Evolutionary conservation across 2,329 filamentous ascomycete genomes (phyloP).

Genomic region (Exophiala bonariae): DNA sequence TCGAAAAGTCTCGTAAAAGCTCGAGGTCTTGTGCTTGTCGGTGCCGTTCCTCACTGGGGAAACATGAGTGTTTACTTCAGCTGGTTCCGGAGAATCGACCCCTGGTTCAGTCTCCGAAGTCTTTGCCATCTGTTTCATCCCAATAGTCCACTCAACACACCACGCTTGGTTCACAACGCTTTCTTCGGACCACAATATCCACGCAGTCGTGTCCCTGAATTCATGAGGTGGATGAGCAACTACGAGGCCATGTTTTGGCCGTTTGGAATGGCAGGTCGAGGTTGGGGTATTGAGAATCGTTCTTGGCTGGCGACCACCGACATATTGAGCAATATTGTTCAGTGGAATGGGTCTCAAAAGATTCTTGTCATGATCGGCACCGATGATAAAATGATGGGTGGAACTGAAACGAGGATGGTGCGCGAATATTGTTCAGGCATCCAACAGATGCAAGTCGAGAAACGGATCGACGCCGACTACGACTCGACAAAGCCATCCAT

Average conservation of each 20-base stretch:
- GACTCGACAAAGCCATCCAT: background rate
- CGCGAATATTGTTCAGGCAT: slow-evolving; percentile 9
- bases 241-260: slow-evolving; percentile 58
- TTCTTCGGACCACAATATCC: slow-evolving; percentile 55
- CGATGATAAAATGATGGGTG: slow-evolving; percentile 33
- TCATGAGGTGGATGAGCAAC: slow-evolving; percentile 45
- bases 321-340: slow-evolving; percentile 18
- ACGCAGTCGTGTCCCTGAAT: slow-evolving; percentile 39
- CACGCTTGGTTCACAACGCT: slow-evolving; percentile 46
- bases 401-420: slow-evolving; percentile 10
- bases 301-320: slow-evolving; percentile 7
- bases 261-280: slow-evolving; percentile 40
- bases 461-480: slow-evolving; percentile 1
- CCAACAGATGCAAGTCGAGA: background rate
- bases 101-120: slow-evolving; percentile 50
- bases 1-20: slow-evolving; percentile 37
- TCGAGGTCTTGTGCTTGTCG: slow-evolving; percentile 49
- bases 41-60: slow-evolving; percentile 50
- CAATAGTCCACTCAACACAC: slow-evolving; percentile 54
- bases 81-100: slow-evolving; percentile 47
- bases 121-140: slow-evolving; percentile 51
- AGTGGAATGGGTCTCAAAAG: slow-evolving; percentile 35
- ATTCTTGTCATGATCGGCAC: slow-evolving; percentile 44
- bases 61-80: slow-evolving; percentile 45
- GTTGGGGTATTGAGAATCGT: background rate